Evolutionary conservation across 768 basidiomycete species (phyloP), one percentile per base, ranked within the genome.

Genomic region (Neoboletus brunneissimus): DNA sequence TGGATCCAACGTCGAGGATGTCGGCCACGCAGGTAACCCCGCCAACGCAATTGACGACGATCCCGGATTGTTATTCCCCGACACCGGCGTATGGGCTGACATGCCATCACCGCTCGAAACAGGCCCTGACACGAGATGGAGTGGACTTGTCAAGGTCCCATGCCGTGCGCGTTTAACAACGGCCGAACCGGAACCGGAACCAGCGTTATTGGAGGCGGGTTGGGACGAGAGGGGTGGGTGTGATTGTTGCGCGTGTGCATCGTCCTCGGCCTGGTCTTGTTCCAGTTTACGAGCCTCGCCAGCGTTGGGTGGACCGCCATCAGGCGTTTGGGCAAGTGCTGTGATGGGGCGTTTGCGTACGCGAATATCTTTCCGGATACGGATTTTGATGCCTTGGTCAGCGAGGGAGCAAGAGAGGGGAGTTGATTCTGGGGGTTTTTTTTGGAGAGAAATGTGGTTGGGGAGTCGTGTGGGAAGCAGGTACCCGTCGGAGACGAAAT

Each of bases 331-430:
- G 3, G 63, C 62, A 18, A 72, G 67, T 0, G 75, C 73, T 34
- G 76, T 74, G 25, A 77, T 78, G 5, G 85, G 82, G 12, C 86
- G 77, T 68, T 91, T 92, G 59, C 91, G 82, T 25, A 89, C 86
- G 1, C 91, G 85, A 35, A 94, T 91, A 56, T 95, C 92, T 71
- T 94, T 95, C 35, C 94, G 83, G 51, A 95, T 95, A 31, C 93
- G 86, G 52, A 96, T 94, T 74, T 95, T 96, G 74, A 95, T 93
- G 23, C 94, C 94, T 72, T 95, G 94, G 67, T 95, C 93, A n/a
- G 93, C 92, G 53, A 95, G 82, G 0, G 91, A 90, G 61, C 87
- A 91, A 2, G 94, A 95, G 1, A 96, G 80, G 4, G 87, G 85
- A 0, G 94, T 94, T 5, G 91, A 94, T 73, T 94, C 94, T 94